These are phyloP conservation scores for Plasmodium ovale DNA, from an alignment of 169 alveolate genomes.

Conservation along the genomic window DNA sequence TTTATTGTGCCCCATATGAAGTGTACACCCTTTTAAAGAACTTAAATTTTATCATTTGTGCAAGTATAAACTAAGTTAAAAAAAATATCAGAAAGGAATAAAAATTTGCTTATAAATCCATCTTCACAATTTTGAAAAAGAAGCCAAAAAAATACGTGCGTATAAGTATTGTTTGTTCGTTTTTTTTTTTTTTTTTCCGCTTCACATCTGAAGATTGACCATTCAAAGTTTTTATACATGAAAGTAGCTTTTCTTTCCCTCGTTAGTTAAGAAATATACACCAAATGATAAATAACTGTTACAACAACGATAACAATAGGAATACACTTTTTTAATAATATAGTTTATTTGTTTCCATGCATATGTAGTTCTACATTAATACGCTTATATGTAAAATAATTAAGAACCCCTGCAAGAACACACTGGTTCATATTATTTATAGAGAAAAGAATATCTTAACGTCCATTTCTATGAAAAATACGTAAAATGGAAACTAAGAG, in stretches of 20 bases:
- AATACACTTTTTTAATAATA: no score
- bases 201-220: not conserved
- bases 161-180: not conserved
- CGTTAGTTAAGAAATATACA: not conserved
- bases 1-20: no score
- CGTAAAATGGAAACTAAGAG: slow-evolving; percentile 43
- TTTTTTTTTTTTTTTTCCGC: slow-evolving; percentile 3
- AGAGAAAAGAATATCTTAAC: slow-evolving; percentile 1
- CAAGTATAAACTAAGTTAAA: not conserved
- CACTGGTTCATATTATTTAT: not conserved
- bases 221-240: not conserved
- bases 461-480: slow-evolving; percentile 22
- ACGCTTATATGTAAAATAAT: slow-evolving; percentile 2
- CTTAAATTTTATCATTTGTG: not conserved
- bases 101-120: not conserved
- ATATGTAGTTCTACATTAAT: no score
- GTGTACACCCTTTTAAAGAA: not conserved
- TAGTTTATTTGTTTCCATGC: no score
- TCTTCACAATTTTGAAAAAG: slow-evolving; percentile 7
- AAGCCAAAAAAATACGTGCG: slow-evolving; percentile 10
- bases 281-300: not conserved
- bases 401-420: not conserved
- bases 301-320: not conserved
- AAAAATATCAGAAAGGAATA: slow-evolving; percentile 1
- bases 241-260: not conserved